phyloP scores from a whole-genome alignment of 2,329 filamentous ascomycete species.

The Chaetothyriales sp. region DNA sequence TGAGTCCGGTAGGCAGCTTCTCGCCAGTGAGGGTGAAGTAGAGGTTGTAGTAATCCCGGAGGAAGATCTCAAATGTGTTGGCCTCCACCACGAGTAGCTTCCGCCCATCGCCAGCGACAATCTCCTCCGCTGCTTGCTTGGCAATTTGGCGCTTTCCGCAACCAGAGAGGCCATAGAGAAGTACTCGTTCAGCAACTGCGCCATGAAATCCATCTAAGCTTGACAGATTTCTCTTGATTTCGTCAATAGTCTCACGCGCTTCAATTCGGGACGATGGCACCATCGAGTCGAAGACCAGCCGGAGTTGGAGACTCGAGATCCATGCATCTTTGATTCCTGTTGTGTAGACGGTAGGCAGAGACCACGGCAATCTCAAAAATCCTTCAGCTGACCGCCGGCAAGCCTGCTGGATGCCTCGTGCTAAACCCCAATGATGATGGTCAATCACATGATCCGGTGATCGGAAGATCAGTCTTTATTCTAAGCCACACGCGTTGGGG shows the following conservation, averaged over 20 bases:
- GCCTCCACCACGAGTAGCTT: conserved; percentile 7
- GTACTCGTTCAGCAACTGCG: conserved; percentile 2
- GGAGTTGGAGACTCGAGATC: conserved; percentile 2
- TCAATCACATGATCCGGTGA: too few relatives aligned
- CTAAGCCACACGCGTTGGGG: too few relatives aligned
- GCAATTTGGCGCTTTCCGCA: conserved; percentile 8
- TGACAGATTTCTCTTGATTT: conserved; percentile 3
- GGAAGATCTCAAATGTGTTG: conserved; percentile 5
- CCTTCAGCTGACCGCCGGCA: too few relatives aligned
- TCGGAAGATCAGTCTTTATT: too few relatives aligned
- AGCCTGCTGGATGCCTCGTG: too few relatives aligned
- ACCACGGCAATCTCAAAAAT: too few relatives aligned
- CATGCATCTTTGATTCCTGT: conserved; percentile 5
- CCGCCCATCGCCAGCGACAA: conserved; percentile 3
- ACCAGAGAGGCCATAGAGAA: conserved; percentile 6
- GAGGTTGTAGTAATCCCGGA: conserved; percentile 4
- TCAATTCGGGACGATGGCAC: conserved; percentile 1
- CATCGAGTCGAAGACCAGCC: neutral
- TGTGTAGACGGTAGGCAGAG: neutral
- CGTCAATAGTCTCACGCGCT: conserved; percentile 3
- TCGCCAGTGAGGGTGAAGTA: conserved; percentile 5
- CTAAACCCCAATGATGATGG: too few relatives aligned
- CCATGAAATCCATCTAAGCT: conserved; percentile 3
- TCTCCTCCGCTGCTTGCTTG: conserved; percentile 5
- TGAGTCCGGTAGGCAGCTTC: conserved; percentile 2